phyloP scores from a whole-genome alignment of 495 filamentous ascomycete species.

The Thermochaetoides thermophila region DNA sequence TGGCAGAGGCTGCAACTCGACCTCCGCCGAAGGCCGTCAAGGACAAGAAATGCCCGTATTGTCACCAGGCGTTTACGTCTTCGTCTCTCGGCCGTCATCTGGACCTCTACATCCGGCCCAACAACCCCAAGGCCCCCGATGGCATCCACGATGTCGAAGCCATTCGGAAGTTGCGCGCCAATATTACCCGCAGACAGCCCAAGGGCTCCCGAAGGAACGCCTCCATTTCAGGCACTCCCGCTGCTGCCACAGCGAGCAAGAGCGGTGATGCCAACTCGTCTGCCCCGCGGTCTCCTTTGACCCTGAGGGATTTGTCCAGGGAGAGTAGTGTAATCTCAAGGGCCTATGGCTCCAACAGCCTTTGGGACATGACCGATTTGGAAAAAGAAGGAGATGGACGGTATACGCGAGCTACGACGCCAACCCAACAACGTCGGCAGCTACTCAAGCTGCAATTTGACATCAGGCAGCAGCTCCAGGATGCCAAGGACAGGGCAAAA shows the following conservation, averaged over 20 bases:
- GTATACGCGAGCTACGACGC: too few relatives aligned
- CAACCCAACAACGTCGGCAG: too few relatives aligned
- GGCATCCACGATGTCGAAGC: constrained; percentile 77
- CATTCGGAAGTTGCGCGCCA: constrained; percentile 64
- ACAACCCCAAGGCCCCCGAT: constrained; percentile 70
- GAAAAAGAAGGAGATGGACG: constrained; percentile 57
- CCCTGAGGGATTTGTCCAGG: constrained; percentile 23
- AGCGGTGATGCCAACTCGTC: constrained; percentile 17
- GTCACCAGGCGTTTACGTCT: constrained; percentile 72
- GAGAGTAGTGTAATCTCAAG: constrained; percentile 40
- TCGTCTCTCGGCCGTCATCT: constrained; percentile 87
- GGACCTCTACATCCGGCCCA: constrained; percentile 77
- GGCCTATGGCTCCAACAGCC: constrained; percentile 34
- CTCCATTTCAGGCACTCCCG: too few relatives aligned
- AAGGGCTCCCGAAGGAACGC: too few relatives aligned
- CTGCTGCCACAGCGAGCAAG: too few relatives aligned
- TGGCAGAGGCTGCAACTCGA: constrained; percentile 14
- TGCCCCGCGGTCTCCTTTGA: constrained; percentile 16
- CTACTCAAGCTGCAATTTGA: constrained; percentile 42
- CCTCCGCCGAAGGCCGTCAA: constrained; percentile 37
- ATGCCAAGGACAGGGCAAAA: constrained; percentile 53
- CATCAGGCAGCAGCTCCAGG: constrained; percentile 39
- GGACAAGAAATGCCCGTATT: constrained; percentile 76
- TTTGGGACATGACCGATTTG: constrained; percentile 66
- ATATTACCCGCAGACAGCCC: constrained; percentile 70